Conservation (phyloP, 2,329 filamentous ascomycete genomes). For the Fusarium virguliforme region DNA sequence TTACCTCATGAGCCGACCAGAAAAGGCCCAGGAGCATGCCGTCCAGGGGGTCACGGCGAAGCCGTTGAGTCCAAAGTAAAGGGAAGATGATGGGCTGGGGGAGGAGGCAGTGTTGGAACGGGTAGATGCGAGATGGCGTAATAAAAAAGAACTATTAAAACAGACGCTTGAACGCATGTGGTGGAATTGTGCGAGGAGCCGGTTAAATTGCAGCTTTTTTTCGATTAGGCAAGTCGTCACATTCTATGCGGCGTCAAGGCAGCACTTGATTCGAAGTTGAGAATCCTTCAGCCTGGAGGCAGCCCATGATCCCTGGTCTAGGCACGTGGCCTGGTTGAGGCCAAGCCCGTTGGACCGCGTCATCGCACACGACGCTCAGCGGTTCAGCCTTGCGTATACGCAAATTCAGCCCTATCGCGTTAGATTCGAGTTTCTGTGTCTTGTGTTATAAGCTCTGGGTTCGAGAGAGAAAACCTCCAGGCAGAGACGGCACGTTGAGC, state of each 20-base stretch:
- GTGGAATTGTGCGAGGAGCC: neutral
- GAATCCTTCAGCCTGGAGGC: constrained; percentile 18
- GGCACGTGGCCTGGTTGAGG: constrained; percentile 14
- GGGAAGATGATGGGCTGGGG: neutral
- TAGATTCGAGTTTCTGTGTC: neutral
- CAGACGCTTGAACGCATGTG: constrained; percentile 9
- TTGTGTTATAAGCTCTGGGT: neutral
- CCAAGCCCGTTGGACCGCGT: constrained; percentile 36
- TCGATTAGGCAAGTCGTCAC: constrained; percentile 8
- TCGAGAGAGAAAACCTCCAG: neutral
- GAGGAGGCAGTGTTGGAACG: neutral
- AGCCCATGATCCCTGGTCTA: constrained; percentile 17
- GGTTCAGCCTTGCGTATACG: constrained; percentile 34
- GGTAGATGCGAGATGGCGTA: constrained; percentile 31
- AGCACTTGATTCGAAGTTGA: constrained; percentile 1
- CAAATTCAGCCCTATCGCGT: constrained; percentile 35
- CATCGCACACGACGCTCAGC: constrained; percentile 35
- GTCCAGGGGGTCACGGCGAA: constrained; percentile 16
- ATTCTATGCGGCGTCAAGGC: neutral
- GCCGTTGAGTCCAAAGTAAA: constrained; percentile 5
- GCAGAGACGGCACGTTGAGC: neutral
- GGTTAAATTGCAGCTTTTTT: neutral
- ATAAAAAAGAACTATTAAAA: constrained; percentile 19
- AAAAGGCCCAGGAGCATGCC: constrained; percentile 29
- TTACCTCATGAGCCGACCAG: constrained; percentile 26